Evolutionary conservation across 179 eudicot genomes (phyloP), one percentile per base, ranked within the genome.

Genomic region (Silene noctiflora): DNA sequence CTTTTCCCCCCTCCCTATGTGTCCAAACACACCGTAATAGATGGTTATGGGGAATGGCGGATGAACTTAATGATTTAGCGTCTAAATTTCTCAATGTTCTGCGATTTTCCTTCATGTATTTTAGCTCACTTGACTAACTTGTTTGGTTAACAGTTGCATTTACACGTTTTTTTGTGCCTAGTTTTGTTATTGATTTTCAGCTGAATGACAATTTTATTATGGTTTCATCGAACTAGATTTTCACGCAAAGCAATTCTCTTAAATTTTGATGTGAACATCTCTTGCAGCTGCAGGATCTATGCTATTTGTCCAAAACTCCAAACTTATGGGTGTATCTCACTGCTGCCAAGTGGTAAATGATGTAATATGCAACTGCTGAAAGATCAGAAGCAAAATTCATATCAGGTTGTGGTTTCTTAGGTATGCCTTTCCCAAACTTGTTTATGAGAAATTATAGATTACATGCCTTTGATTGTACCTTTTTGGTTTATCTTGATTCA

Each of bases 361-460:
- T 53, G 11, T 53, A 53, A 53, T 53, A 13, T 33, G 35, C 33
- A 64, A 48, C 64, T 48, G 29, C 19, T 58, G 55, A 13, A 58
- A 58, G 56, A 29, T 67, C 25, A 29, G 27, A 35, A 33, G 24
- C 21, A 33, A 35, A 67, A 33, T 31, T 66, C 10, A 5, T 7
- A 75, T 56, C 73, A 19, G 55, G 20, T 9, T 55, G 21, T 35
- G 25, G 58, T 21, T 55, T 55, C 8, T 53, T 3, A 12, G 78
- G 78, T 76, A 56, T 14, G 65, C 39, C 67, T 76, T 55, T 29
- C 6, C 67, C 56, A 39, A 33, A 51, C 44, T 6, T 31, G 33
- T 17, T 48, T n/a, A 53, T 6, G 8, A 17, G 10, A 53, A 55
- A 20, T 39, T 67, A 51, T 12, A 29, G 44, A 48, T 61, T 73